Base-by-base conservation (phyloP, 1,284 basidiomycete genomes). In the Rhodotorula sp. region DNA sequence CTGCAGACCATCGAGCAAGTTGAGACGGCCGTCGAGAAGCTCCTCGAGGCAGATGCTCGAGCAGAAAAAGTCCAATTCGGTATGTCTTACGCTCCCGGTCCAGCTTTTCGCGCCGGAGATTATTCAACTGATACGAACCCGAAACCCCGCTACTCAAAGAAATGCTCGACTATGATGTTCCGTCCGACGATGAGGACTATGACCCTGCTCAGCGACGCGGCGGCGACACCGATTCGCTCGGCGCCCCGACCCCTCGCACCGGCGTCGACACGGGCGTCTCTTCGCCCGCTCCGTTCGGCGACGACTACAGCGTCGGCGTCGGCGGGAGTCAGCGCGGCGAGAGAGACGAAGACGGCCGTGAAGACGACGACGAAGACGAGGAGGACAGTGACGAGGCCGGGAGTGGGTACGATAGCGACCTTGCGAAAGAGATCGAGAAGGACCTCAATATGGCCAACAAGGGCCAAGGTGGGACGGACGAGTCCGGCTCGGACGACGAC, bases 1-100 rank as follows among this genome's bases (percentile, higher is more conserved):
- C 59, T 71, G 45, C 75, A 92, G 87, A 93, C 93, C 1, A 98
- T 98, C 75, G 95, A 98, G 83, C 95, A 91, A 46, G 94, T 98
- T 4, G 95, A 99, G 80, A 90, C 95, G 81, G 92, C 95, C 79
- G 95, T 99, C 2, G 96, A 99, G 79, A 84, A 93, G 67, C 81
- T 99, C 56, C 82, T 99, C 45, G 90, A 91, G 72, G 89, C 91
- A 73, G 96, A 99, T 82, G 86, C 88, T 17, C 82, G 89, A 64
- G 93, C 95, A 2, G 83, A 87, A 0, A 86, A 91, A 71, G 88
- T 93, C 62, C 86, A 88, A 82, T 93, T 89, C 76, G 89, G 91
- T 88, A 29, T 62, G 70, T 37, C 20, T 17, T 17, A 20, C 20
- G 5, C n/a, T 20, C 58, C 20, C 18, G 7, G 1, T 24, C 15